Conservation (phyloP, 306 rosid genomes). For the Amphicarpaea edgeworthii region DNA sequence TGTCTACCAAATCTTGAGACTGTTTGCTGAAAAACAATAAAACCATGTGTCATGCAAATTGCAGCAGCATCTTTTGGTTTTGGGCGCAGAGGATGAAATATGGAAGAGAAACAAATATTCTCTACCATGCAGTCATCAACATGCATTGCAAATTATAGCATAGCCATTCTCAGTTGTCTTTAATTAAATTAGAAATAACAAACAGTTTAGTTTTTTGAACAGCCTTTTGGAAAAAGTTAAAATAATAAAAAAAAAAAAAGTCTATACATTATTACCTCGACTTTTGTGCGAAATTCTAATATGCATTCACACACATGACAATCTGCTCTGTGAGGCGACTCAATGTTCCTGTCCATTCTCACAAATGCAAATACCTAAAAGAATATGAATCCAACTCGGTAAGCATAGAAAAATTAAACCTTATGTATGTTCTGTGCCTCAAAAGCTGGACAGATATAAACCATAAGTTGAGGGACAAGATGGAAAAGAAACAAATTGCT, state of each 20-base stretch:
- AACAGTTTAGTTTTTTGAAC: constrained; percentile 13
- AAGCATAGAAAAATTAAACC: constrained; percentile 12
- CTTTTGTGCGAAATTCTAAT: constrained; percentile 80
- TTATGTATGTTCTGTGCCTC: background rate
- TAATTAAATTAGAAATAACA: background rate
- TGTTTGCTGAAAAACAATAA: constrained; percentile 63
- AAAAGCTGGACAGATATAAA: constrained; percentile 22
- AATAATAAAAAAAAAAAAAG: background rate
- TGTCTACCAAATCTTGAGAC: constrained; percentile 71
- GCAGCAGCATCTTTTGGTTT: constrained; percentile 1
- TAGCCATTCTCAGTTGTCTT: constrained; percentile 2
- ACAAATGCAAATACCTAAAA: constrained; percentile 96
- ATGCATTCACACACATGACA: constrained; percentile 88
- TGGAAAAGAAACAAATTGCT: background rate
- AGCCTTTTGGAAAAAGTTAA: constrained; percentile 8
- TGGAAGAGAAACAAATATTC: background rate
- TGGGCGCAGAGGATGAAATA: background rate
- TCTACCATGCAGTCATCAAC: background rate
- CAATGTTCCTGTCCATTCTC: constrained; percentile 58
- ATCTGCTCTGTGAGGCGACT: constrained; percentile 85
- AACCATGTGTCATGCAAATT: constrained; percentile 29
- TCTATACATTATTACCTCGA: constrained; percentile 69
- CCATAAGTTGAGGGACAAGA: background rate
- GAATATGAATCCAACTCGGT: constrained; percentile 39
- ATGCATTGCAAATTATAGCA: constrained; percentile 12